Evolutionary conservation across 345 rosid species (phyloP).

Genomic region (Ceriops decandra): DNA sequence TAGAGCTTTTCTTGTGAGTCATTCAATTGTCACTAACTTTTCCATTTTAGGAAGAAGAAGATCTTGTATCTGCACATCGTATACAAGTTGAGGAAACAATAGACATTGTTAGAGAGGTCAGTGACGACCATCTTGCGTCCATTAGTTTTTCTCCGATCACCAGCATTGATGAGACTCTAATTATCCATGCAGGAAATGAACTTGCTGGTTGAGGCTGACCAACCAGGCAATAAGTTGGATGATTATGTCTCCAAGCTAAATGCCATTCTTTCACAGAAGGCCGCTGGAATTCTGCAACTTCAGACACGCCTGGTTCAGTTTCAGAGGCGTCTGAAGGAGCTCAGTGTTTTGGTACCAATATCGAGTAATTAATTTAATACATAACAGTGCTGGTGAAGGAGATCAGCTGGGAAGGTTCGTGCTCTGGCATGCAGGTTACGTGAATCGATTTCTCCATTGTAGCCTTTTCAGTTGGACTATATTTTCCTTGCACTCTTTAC

Average conservation of each 20-base stretch:
- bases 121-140: not conserved
- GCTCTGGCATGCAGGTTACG: not conserved
- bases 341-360: slow-evolving; percentile 42
- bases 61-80: slow-evolving; percentile 55
- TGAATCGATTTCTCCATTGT: not conserved
- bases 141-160: not conserved
- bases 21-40: not conserved
- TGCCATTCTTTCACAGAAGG: slow-evolving; percentile 52
- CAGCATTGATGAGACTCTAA: slow-evolving; percentile 6
- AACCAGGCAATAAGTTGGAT: slow-evolving; percentile 57
- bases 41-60: slow-evolving; percentile 50
- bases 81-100: slow-evolving; percentile 55
- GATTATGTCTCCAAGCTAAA: slow-evolving; percentile 48
- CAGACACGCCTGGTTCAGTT: slow-evolving; percentile 50
- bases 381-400: not conserved
- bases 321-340: slow-evolving; percentile 46
- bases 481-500: not conserved
- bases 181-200: slow-evolving; percentile 52
- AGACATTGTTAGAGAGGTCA: slow-evolving; percentile 49
- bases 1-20: not conserved
- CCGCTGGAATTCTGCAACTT: slow-evolving; percentile 53
- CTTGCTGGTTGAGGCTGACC: slow-evolving; percentile 54
- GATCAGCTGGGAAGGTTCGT: not conserved
- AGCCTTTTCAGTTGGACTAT: not conserved
- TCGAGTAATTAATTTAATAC: slow-evolving; percentile 10